A percentile compares a stretch with the other conserved stretches of the same genome.
phyloP scores from a whole-genome alignment of 2,329 filamentous ascomycete genomes.

The Claviceps spartinae region DNA sequence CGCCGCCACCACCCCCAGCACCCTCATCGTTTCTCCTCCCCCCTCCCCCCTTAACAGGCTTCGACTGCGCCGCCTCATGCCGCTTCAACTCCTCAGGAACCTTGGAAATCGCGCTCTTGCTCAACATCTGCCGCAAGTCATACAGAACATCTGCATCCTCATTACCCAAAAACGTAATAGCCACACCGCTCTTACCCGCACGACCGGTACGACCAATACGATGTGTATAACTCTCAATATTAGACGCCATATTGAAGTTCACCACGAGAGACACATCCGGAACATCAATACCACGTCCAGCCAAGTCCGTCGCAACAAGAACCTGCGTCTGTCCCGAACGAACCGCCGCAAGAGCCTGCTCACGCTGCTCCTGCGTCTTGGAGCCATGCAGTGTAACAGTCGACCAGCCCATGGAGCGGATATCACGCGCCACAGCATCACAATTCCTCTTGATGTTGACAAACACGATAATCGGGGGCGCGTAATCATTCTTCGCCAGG shows the following conservation, averaged over 20 bases:
- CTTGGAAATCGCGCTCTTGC: slow-evolving; percentile 74
- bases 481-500: slow-evolving; percentile 64
- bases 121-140: slow-evolving; percentile 89
- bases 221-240: slow-evolving; percentile 92
- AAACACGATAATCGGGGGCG: slow-evolving; percentile 91
- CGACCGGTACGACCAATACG: slow-evolving; percentile 92
- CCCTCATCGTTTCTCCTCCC: slow-evolving; percentile 19
- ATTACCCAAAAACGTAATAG: slow-evolving; percentile 85
- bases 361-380: slow-evolving; percentile 96
- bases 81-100: slow-evolving; percentile 84
- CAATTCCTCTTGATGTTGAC: slow-evolving; percentile 99
- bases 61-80: slow-evolving; percentile 85
- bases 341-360: slow-evolving; percentile 77
- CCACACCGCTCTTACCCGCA: slow-evolving; percentile 91
- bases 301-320: slow-evolving; percentile 88
- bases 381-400: slow-evolving; percentile 84
- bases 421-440: slow-evolving; percentile 84
- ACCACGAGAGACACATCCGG: slow-evolving; percentile 85
- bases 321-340: slow-evolving; percentile 71
- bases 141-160: slow-evolving; percentile 88
- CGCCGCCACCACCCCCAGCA: slow-evolving; percentile 7
- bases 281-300: slow-evolving; percentile 95
- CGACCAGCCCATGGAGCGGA: slow-evolving; percentile 85
- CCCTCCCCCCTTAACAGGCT: slow-evolving; percentile 35
- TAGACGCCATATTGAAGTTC: slow-evolving; percentile 97